These are phyloP conservation scores for Dendrobium huoshanense DNA, from an alignment of 106 monocot species.

Conservation along the genomic window DNA sequence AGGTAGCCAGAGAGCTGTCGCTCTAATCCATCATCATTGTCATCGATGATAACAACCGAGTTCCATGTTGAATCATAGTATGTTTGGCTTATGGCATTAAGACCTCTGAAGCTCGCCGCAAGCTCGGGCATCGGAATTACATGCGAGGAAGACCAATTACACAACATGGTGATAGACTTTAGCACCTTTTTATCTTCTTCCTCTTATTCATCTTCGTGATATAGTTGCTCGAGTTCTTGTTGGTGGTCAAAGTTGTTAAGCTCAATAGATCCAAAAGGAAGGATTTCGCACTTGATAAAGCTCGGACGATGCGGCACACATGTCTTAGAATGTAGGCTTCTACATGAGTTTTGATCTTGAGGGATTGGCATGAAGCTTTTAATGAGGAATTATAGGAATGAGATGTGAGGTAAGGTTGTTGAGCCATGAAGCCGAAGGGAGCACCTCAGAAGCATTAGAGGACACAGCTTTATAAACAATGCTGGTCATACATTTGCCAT, in stretches of 20 bases:
- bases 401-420: conserved; percentile 17
- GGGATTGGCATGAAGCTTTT: conserved; percentile 1
- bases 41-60: conserved; percentile 25
- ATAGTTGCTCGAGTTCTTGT: conserved; percentile 8
- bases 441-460: background rate
- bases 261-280: conserved; percentile 23
- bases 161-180: conserved; percentile 15
- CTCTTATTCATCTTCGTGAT: conserved; percentile 21
- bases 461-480: background rate
- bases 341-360: background rate
- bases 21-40: conserved; percentile 10
- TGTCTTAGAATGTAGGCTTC: conserved; percentile 30
- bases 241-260: background rate
- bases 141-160: conserved; percentile 33
- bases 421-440: conserved; percentile 28
- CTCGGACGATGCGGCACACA: conserved; percentile 26
- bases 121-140: conserved; percentile 37
- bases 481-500: conserved; percentile 1
- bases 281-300: conserved; percentile 33
- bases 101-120: conserved; percentile 3
- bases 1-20: conserved; percentile 47
- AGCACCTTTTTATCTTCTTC: conserved; percentile 14
- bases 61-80: conserved; percentile 56
- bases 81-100: background rate
- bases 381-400: conserved; percentile 18